phyloP scores from a whole-genome alignment of 1,284 basidiomycete species.

The Ganoderma resinaceum region DNA sequence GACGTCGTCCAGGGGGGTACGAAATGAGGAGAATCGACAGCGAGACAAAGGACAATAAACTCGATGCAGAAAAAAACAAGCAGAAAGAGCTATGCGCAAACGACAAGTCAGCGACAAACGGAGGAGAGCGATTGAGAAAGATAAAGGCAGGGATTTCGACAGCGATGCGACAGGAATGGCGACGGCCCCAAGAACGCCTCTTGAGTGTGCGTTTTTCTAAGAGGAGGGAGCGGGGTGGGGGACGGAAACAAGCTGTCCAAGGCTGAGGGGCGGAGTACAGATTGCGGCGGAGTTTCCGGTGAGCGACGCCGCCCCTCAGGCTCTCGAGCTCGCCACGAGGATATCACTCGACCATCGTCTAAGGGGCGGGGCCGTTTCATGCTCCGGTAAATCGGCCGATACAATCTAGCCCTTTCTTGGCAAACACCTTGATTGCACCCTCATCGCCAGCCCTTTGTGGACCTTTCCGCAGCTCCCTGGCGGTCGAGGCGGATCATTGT shows the following conservation, averaged over 20 bases:
- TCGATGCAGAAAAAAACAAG: slow-evolving; percentile 39
- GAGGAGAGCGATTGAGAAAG: slow-evolving; percentile 45
- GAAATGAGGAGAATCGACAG: slow-evolving; percentile 37
- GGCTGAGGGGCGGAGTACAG: slow-evolving; percentile 34
- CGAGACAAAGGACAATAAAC: slow-evolving; percentile 36
- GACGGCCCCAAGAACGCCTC: slow-evolving; percentile 30
- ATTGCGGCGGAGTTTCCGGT: slow-evolving; percentile 37
- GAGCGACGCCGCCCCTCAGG: slow-evolving; percentile 15
- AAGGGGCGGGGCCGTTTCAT: slow-evolving; percentile 27
- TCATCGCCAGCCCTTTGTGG: slow-evolving; percentile 19
- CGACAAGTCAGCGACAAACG: slow-evolving; percentile 45
- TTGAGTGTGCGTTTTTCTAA: slow-evolving; percentile 30
- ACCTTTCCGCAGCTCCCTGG: slow-evolving; percentile 14
- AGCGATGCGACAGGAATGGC: slow-evolving; percentile 42
- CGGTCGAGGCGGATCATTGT: slow-evolving; percentile 18
- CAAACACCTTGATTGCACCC: slow-evolving; percentile 23
- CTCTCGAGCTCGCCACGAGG: slow-evolving; percentile 25
- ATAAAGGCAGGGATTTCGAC: slow-evolving; percentile 41
- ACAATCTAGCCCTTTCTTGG: slow-evolving; percentile 27
- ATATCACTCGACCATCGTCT: slow-evolving; percentile 25
- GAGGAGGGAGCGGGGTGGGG: slow-evolving; percentile 27
- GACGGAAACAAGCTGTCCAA: slow-evolving; percentile 24
- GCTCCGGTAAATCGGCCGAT: slow-evolving; percentile 24
- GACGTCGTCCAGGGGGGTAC: slow-evolving; percentile 32
- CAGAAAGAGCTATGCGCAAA: slow-evolving; percentile 44